Percentiles rank a stretch among this genome's conserved stretches.
Evolutionary conservation across 2,329 filamentous ascomycete species (phyloP).

Genomic region (Emergomyces africanus): DNA sequence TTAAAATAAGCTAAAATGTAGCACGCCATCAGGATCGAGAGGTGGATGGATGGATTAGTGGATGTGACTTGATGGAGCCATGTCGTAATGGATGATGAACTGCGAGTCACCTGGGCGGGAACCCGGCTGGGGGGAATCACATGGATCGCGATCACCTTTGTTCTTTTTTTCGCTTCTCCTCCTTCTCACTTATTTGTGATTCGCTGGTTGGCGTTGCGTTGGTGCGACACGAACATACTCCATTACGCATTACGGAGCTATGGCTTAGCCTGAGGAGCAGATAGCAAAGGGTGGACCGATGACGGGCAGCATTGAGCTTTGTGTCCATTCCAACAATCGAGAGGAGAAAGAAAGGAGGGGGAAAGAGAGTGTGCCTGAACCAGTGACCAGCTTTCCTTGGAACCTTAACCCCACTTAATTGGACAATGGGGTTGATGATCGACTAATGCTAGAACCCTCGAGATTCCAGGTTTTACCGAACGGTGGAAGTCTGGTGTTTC

Average conservation of each 20-base stretch:
- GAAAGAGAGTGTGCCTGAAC: neutral
- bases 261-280: no score
- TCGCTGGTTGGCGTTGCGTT: neutral
- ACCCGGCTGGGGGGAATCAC: neutral
- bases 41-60: neutral
- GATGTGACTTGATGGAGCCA: no score
- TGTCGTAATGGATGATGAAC: no score
- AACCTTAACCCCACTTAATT: conserved; percentile 1
- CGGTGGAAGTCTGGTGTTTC: no score
- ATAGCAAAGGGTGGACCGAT: neutral
- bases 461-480: neutral
- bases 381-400: neutral
- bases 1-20: neutral
- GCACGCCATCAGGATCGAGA: neutral
- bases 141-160: neutral
- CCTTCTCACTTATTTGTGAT: neutral
- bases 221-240: neutral
- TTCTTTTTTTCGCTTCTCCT: neutral
- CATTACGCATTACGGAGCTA: no score
- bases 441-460: neutral
- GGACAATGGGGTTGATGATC: neutral
- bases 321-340: neutral
- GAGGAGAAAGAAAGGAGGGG: neutral
- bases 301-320: neutral
- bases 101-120: neutral